These are phyloP conservation scores for Juglanconis oblonga DNA, from an alignment of 2,329 filamentous ascomycete genomes.

Conservation along the genomic window DNA sequence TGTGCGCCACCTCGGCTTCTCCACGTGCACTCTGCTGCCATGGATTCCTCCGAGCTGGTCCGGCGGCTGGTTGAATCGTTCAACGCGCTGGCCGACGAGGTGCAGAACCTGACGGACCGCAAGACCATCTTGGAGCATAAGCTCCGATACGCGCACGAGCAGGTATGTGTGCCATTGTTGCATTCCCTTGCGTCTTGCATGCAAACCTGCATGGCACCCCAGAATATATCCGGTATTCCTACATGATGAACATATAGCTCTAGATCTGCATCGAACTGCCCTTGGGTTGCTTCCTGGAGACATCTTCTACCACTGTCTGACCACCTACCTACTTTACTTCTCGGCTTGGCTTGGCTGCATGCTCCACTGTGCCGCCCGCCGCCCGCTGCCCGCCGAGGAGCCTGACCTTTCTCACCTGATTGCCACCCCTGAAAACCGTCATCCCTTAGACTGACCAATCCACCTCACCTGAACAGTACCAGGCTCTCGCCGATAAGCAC, in stretches of 20 bases:
- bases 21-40: constrained; percentile 5
- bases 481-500: constrained; percentile 66
- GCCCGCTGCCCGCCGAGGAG: too few relatives aligned
- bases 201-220: not conserved
- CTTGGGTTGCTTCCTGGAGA: constrained; percentile 15
- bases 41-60: constrained; percentile 40
- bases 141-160: constrained; percentile 63
- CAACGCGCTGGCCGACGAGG: constrained; percentile 62
- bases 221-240: not conserved
- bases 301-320: constrained; percentile 21
- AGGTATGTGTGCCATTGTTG: constrained; percentile 45
- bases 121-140: constrained; percentile 67
- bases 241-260: constrained; percentile 40
- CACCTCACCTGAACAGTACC: constrained; percentile 46
- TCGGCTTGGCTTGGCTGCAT: not conserved
- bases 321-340: not conserved
- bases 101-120: constrained; percentile 60
- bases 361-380: too few relatives aligned
- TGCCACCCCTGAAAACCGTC: constrained; percentile 1
- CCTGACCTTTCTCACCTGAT: not conserved
- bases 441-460: constrained; percentile 8
- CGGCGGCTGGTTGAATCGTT: constrained; percentile 63
- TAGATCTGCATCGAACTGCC: constrained; percentile 25
- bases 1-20: constrained; percentile 2
- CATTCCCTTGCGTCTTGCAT: not conserved